Base-by-base conservation (phyloP, 129 eudicot genomes). In the Kitagawia praeruptora region DNA sequence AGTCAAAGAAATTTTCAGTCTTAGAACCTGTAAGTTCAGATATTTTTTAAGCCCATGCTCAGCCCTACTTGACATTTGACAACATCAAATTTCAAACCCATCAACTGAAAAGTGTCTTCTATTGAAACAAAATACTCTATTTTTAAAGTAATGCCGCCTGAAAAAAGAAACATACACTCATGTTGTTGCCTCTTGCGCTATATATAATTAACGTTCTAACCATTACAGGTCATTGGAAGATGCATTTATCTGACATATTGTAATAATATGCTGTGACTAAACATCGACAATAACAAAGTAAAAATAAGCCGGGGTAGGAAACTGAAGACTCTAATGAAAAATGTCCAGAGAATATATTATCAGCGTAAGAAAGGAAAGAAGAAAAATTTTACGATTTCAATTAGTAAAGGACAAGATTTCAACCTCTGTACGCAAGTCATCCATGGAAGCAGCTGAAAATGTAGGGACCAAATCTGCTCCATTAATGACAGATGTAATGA, bases 391-490 rank as follows among this genome's bases (percentile, higher is more conserved):
- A 39, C 0, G 48, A 58, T n/a, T 58, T 23, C 28, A 61, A n/a
- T 19, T 19, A 10, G 16, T 42, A 25, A 21, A 18, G 49, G 61
- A 27, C 61, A 51, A 28, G 76, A 78, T 51, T 84, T 28, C 3
- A 31, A 89, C 98, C 99, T 92, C 95, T 45, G 92, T 91, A 40
- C 99, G 97, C 81, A 96, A 87, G 82, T 96, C 99, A 78, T 96
- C 99, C 70, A 96, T 96, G 66, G 99, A 96, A 82, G 99, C 99
- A 75, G 98, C 90, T 53, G 99, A 96, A 80, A 92, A 96, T 23
- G 99, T 90, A 47, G 97, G 99, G 77, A 96, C 99, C 81, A 96
- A 75, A 85, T 92, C 99, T 56, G 98, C 99, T 80, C 98, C 98
- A 83, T 92, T 96, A 73, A 96, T 89, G 75, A 96, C 90, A 61